Conservation (phyloP, 139 green algal genomes). For the Chlamydomonas applanata region DNA sequence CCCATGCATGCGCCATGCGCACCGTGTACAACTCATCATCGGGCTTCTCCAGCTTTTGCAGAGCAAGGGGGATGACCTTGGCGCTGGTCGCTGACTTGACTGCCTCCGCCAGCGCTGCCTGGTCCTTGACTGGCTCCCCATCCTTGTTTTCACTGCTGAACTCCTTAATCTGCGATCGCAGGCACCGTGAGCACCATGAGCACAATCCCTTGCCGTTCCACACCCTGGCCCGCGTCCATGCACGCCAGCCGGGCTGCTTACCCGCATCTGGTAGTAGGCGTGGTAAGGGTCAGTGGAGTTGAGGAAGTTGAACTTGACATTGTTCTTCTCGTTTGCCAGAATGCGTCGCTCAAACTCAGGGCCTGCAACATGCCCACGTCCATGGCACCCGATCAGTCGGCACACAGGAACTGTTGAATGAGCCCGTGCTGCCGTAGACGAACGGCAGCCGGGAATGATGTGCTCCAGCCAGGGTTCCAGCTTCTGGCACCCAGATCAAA, state of each 20-base stretch:
- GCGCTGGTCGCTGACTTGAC: neutral
- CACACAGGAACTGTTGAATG: no score
- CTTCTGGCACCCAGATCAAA: no score
- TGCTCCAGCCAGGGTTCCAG: no score
- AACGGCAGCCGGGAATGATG: no score
- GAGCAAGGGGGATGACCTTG: constrained; percentile 4
- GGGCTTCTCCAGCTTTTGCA: constrained; percentile 69
- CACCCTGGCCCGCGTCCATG: neutral
- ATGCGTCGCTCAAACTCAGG: constrained; percentile 93
- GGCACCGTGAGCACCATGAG: neutral
- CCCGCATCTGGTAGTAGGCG: constrained; percentile 89
- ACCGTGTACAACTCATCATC: constrained; percentile 89
- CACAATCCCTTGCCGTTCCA: neutral
- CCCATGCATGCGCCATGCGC: constrained; percentile 3
- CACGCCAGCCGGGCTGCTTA: constrained; percentile 22
- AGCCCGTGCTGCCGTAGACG: no score
- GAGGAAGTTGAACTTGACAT: constrained; percentile 97
- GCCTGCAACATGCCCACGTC: constrained; percentile 45
- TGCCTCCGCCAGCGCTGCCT: neutral
- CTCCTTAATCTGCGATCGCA: constrained; percentile 14
- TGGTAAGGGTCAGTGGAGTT: constrained; percentile 90
- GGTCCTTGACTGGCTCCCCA: constrained; percentile 6
- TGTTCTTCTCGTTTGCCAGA: constrained; percentile 87
- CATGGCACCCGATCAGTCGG: no score
- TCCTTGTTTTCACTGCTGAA: constrained; percentile 9